Evolutionary conservation across 345 rosid species (phyloP).

Genomic region (Syzygium aromaticum): DNA sequence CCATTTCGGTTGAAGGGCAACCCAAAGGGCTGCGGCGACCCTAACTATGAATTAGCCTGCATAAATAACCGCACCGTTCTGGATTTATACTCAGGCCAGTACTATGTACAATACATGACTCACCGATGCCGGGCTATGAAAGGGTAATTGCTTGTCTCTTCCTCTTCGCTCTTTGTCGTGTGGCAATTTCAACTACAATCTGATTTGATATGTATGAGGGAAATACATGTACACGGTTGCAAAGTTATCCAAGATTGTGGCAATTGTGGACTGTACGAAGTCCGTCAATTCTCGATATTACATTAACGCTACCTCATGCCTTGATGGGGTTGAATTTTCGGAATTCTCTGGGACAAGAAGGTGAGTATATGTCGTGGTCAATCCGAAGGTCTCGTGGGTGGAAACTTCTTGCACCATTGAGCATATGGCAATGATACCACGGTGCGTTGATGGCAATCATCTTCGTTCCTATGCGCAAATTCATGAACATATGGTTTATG

Average conservation of each 20-base stretch:
- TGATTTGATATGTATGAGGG: too few relatives aligned
- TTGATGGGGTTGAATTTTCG: fast-evolving
- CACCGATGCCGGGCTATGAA: too few relatives aligned
- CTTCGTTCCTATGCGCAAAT: not conserved
- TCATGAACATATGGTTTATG: not conserved
- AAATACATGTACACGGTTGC: fast-evolving
- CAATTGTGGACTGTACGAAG: fast-evolving
- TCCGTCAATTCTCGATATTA: not conserved
- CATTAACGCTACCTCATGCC: not conserved
- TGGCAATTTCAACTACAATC: fast-evolving
- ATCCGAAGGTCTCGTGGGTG: not conserved
- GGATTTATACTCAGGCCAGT: too few relatives aligned
- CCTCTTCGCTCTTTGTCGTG: fast-evolving
- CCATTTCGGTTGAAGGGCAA: fast-evolving
- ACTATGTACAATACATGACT: not conserved
- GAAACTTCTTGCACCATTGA: not conserved
- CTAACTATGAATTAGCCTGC: not conserved
- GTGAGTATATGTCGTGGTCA: fast-evolving
- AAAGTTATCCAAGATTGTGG: not conserved
- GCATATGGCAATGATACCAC: not conserved
- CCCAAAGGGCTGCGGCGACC: fast-evolving
- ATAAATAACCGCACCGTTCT: too few relatives aligned
- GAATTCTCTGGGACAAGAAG: not conserved
- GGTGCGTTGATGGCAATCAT: not conserved
- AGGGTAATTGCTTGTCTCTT: not conserved